Evolutionary conservation across 2,329 filamentous ascomycete species (phyloP).

Genomic region (Leptographium procerum): DNA sequence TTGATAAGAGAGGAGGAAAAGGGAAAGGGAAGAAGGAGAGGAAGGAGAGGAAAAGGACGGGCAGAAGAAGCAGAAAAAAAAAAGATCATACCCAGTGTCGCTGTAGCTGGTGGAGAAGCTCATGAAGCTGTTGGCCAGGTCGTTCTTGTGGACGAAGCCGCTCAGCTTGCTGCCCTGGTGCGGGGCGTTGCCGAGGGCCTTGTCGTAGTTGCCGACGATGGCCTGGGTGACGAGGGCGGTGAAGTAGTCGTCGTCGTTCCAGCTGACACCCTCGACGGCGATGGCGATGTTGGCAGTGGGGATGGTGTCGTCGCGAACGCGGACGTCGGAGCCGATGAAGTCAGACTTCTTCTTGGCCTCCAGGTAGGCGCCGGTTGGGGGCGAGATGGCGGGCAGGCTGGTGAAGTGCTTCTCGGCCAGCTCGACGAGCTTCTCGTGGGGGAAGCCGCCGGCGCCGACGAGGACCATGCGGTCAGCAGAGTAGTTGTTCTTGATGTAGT

Average conservation of each 20-base stretch:
- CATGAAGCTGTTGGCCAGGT: conserved; percentile 99
- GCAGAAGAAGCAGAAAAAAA: neutral
- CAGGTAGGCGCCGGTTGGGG: conserved; percentile 62
- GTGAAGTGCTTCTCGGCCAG: conserved; percentile 95
- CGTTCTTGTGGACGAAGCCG: conserved; percentile 84
- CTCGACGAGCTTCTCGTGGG: conserved; percentile 87
- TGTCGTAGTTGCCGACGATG: conserved; percentile 99
- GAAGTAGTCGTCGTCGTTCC: conserved; percentile 99
- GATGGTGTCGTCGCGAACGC: conserved; percentile 92
- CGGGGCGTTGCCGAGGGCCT: conserved; percentile 92
- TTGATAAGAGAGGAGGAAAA: neutral
- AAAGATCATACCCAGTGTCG: conserved; percentile 73
- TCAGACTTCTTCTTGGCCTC: conserved; percentile 80
- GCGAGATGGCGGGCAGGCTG: conserved; percentile 61
- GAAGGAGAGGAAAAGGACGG: neutral
- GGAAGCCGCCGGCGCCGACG: conserved; percentile 85
- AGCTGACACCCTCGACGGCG: conserved; percentile 98
- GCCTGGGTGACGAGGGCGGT: conserved; percentile 94
- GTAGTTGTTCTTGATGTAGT: conserved; percentile 99
- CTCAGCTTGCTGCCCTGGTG: conserved; percentile 98
- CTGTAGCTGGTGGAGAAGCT: conserved; percentile 99
- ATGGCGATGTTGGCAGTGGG: conserved; percentile 96
- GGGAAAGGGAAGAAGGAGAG: neutral
- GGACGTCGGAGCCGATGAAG: conserved; percentile 92
- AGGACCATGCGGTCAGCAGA: conserved; percentile 99